Evolutionary conservation across 768 basidiomycete genomes (phyloP), one percentile per base, ranked within the genome.

Genomic region (Boletus pseudopeckii): DNA sequence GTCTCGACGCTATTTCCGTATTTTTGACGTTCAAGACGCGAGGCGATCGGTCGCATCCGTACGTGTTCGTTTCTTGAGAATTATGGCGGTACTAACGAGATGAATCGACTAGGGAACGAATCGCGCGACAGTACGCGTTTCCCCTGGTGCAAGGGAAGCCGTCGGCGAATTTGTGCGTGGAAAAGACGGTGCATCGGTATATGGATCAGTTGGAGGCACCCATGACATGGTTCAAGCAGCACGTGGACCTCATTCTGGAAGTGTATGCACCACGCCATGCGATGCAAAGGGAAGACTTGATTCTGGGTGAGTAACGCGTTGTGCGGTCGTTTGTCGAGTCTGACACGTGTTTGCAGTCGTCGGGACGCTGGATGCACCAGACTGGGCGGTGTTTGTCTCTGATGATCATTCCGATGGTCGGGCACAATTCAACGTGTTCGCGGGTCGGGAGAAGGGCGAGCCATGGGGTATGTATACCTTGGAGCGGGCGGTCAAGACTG

Each of bases 381-480:
- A 88, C 52, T 88, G 88, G 68, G 90, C 82, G 0, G 70, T 89
- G 24, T 84, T 90, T 57, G 88, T 91, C 36, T 86, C 86, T 60
- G 85, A 90, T 53, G 74, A 75, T 53, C 86, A 89, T 68, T 80
- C 77, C 2, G 79, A 85, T 58, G 78, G 83, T 4, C 61, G 86
- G 77, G 80, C 76, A 6, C 81, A 85, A 64, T 91, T 92, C 72
- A 86, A 88, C 53, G 84, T 89, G 13, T 85, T 81, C 63, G 71
- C 80, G 4, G 56, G 69, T 13, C 71, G 79, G 3, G 75, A 70
- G 52, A 62, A 64, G 30, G 83, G 84, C 4, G 77, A 82, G 41
- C 79, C 83, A 2, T 93, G 90, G 90, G 90, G 90, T 7, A 77
- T 77, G 15, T 90, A 89, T 66, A 81, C 82, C 3, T 79, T 80